These are phyloP conservation scores for Colletotrichum sp. DNA, from an alignment of 2,329 filamentous ascomycete species.

Conservation along the genomic window DNA sequence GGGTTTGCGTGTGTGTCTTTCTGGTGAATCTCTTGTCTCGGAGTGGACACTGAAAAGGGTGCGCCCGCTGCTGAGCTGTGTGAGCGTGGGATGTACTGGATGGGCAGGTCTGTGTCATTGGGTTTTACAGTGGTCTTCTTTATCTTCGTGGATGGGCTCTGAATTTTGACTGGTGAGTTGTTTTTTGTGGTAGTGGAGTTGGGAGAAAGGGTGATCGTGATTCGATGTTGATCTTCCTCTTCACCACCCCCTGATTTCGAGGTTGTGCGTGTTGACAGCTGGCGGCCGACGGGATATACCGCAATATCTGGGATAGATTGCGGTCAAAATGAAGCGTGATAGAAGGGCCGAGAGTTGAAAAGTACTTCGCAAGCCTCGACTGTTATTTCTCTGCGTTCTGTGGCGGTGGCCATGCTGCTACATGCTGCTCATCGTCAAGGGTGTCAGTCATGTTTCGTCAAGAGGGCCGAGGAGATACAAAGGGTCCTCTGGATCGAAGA, in stretches of 20 bases:
- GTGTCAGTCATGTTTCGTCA: background rate
- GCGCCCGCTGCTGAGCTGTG: background rate
- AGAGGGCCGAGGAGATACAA: background rate
- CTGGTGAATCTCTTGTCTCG: background rate
- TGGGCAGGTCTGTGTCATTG: background rate
- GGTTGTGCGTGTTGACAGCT: background rate
- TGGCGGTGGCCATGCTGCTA: background rate
- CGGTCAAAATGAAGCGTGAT: background rate
- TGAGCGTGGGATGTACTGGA: background rate
- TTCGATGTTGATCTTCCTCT: background rate
- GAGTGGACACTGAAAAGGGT: background rate
- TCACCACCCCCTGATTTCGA: background rate
- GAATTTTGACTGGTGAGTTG: background rate
- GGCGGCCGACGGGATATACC: background rate
- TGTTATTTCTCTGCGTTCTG: background rate
- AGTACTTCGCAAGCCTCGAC: background rate
- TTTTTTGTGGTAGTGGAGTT: background rate
- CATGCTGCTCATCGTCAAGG: background rate
- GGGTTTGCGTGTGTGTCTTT: background rate
- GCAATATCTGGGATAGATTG: background rate
- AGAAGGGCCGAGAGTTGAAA: background rate
- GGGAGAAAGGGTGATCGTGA: background rate
- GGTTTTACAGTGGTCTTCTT: background rate
- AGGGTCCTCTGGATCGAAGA: background rate
- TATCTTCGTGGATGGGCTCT: background rate